A percentile compares a stretch with the other conserved stretches of the same genome.
Conservation (phyloP, 768 basidiomycete genomes). For the Sistotremastrum niveocremeum region DNA sequence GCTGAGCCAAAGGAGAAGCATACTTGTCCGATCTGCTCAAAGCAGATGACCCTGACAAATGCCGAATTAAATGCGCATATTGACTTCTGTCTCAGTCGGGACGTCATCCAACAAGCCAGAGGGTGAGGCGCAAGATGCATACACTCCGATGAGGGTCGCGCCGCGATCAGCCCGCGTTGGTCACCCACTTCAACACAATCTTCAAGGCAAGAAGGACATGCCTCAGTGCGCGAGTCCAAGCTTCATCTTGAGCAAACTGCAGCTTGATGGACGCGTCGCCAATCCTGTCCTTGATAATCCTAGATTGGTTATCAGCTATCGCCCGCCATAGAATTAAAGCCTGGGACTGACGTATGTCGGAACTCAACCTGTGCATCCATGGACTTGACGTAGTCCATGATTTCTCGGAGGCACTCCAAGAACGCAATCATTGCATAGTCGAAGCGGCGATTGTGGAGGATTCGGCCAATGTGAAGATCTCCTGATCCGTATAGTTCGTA, state of each 20-base stretch:
- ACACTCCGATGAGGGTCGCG: no score
- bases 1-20: constrained; percentile 11
- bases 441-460: constrained; percentile 91
- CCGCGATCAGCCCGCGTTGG: constrained; percentile 28
- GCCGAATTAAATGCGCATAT: constrained; percentile 73
- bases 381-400: constrained; percentile 73
- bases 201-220: constrained; percentile 85
- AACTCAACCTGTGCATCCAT: constrained; percentile 65
- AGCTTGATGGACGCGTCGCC: constrained; percentile 90
- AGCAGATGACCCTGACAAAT: constrained; percentile 55
- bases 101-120: constrained; percentile 54
- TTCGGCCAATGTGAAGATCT: constrained; percentile 74
- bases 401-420: constrained; percentile 84
- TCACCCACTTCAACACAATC: constrained; percentile 78
- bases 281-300: constrained; percentile 88
- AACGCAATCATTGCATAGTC: constrained; percentile 95
- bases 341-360: constrained; percentile 64
- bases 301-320: constrained; percentile 17
- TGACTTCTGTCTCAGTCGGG: constrained; percentile 76
- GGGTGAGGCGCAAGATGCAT: no score
- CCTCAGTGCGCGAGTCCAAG: constrained; percentile 87
- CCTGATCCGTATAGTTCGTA: constrained; percentile 95
- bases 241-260: constrained; percentile 90
- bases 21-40: constrained; percentile 62
- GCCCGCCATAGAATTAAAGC: neutral